A percentile compares a stretch with the other conserved stretches of the same genome.
These are phyloP conservation scores for Mucor indicus DNA, from an alignment of 371 early-diverging fungal genomes.

Conservation along the genomic window DNA sequence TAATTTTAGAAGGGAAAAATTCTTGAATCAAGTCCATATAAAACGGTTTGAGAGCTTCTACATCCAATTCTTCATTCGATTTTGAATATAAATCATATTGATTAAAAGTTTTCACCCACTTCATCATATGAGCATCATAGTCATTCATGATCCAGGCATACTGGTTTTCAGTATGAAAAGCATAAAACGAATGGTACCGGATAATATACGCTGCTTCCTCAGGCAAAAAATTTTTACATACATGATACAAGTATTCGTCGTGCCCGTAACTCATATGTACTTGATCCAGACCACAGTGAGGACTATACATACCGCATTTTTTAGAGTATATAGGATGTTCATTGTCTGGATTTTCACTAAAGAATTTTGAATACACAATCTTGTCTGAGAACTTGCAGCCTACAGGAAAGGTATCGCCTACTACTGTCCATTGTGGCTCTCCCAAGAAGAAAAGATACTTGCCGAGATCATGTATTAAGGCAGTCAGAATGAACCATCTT, in stretches of 20 bases:
- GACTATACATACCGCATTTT: constrained; percentile 49
- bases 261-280: constrained; percentile 58
- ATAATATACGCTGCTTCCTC: constrained; percentile 48
- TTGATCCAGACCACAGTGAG: constrained; percentile 50
- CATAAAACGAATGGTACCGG: constrained; percentile 59
- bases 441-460: constrained; percentile 50
- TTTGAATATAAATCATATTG: constrained; percentile 62
- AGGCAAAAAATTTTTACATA: constrained; percentile 51
- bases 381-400: constrained; percentile 41
- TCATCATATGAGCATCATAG: constrained; percentile 45
- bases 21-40: constrained; percentile 50
- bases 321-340: constrained; percentile 31
- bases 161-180: constrained; percentile 47
- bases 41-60: constrained; percentile 38
- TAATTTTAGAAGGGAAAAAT: constrained; percentile 51
- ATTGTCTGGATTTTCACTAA: constrained; percentile 47
- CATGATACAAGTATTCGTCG: constrained; percentile 59
- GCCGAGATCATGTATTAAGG: constrained; percentile 59
- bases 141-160: constrained; percentile 51
- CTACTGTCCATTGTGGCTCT: constrained; percentile 57
- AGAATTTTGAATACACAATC: constrained; percentile 45
- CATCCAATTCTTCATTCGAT: constrained; percentile 33
- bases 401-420: constrained; percentile 53
- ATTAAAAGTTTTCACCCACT: constrained; percentile 53
- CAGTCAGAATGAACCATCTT: constrained; percentile 50